phyloP scores from a whole-genome alignment of 257 asterid genomes.

The Nyctanthes arbortristis region DNA sequence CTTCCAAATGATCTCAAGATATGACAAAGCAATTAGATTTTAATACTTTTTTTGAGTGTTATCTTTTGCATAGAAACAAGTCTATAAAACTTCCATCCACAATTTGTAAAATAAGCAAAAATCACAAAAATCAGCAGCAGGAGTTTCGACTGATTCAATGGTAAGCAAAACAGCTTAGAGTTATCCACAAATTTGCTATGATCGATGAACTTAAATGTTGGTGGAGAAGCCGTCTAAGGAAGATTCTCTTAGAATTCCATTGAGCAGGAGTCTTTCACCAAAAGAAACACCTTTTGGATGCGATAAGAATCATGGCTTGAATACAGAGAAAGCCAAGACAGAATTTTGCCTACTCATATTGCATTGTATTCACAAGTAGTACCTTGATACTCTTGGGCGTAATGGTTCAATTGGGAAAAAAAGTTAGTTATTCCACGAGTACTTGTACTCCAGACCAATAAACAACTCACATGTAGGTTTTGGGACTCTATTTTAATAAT shows the following conservation, averaged over 20 bases:
- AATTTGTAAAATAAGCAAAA: background rate
- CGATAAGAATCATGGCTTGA: conserved; percentile 51
- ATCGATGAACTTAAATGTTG: conserved; percentile 21
- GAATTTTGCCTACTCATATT: conserved; percentile 93
- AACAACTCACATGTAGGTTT: too few relatives aligned
- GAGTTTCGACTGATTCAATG: conserved; percentile 14
- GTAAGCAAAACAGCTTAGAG: conserved; percentile 18
- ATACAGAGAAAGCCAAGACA: conserved; percentile 67
- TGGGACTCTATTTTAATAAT: too few relatives aligned
- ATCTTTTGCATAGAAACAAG: background rate
- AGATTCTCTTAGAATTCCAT: background rate
- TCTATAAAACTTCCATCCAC: background rate
- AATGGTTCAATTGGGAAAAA: too few relatives aligned
- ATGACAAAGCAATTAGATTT: background rate
- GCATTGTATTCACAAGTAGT: too few relatives aligned
- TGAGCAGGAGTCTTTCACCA: conserved; percentile 23
- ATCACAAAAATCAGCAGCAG: conserved; percentile 26
- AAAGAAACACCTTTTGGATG: conserved; percentile 7
- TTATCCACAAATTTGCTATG: conserved; percentile 23
- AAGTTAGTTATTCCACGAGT: too few relatives aligned
- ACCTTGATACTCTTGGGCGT: too few relatives aligned
- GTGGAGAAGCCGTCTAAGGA: background rate
- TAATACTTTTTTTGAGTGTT: background rate
- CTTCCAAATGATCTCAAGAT: background rate
- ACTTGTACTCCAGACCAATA: too few relatives aligned